Evolutionary conservation across 2,329 filamentous ascomycete genomes (phyloP).

Genomic region (Fonsecaea nubica): DNA sequence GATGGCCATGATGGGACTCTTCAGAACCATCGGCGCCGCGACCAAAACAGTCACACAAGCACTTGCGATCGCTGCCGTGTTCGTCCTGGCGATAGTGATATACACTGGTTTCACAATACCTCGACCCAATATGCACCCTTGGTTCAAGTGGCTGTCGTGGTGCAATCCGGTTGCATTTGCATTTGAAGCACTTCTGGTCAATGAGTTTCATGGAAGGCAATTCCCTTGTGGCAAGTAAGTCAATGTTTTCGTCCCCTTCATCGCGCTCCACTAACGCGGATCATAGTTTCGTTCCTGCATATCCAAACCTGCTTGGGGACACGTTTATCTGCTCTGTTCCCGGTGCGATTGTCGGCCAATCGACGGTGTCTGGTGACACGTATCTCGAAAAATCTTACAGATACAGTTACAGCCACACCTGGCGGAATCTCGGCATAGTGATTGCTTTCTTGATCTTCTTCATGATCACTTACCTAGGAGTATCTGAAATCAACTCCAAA

Average conservation of each 20-base stretch:
- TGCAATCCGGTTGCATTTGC: conserved; percentile 70
- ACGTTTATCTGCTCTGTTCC: conserved; percentile 43
- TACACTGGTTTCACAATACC: conserved; percentile 72
- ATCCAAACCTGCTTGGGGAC: conserved; percentile 44
- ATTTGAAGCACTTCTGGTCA: conserved; percentile 65
- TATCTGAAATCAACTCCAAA: conserved; percentile 66
- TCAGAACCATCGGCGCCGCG: conserved; percentile 72
- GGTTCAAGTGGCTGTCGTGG: conserved; percentile 72
- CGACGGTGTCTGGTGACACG: conserved; percentile 59
- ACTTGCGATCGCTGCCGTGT: conserved; percentile 61
- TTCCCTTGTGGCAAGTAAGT: conserved; percentile 60
- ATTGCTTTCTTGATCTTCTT: conserved; percentile 73
- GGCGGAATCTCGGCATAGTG: conserved; percentile 74
- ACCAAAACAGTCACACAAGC: conserved; percentile 69
- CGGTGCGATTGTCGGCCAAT: conserved; percentile 33
- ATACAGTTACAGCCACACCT: conserved; percentile 65
- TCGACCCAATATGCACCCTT: conserved; percentile 63
- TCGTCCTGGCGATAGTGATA: conserved; percentile 65
- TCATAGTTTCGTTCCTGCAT: conserved; percentile 50
- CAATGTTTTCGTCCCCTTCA: background rate
- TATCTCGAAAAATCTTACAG: conserved; percentile 62
- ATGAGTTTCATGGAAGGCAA: conserved; percentile 63
- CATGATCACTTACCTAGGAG: conserved; percentile 73
- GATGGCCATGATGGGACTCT: conserved; percentile 54
- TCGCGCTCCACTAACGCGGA: conserved; percentile 61